Evolutionary conservation across 164 flowering plant genomes (phyloP), one percentile per base, ranked within the genome.

Genomic region (Sedum album): DNA sequence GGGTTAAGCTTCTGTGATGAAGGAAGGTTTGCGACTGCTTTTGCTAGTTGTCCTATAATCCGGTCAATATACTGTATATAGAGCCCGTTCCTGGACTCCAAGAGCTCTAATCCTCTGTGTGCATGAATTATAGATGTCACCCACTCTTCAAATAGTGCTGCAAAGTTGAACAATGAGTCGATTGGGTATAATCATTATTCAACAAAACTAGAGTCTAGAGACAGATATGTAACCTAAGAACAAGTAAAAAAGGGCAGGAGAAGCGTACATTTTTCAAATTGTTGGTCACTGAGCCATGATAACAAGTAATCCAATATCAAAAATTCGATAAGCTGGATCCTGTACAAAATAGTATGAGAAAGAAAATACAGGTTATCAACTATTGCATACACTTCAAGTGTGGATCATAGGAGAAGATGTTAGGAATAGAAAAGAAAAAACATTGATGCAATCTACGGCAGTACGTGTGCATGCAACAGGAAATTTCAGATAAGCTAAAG

Each of bases 271-370:
- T 53, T 71, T 60, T 89, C 89, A 70, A 89, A 85, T 60, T 67
- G 77, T 76, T 80, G 83, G 66, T 69, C 65, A 18, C 38, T 78
- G 62, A 86, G 75, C 97, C 97, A 94, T 20, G 78, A 60, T 39
- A 73, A 68, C 17, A 82, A 73, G 80, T 87, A 74, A 63, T 91
- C 97, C 66, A 90, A 77, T 65, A 89, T 70, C 78, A 94, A 51
- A 71, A 84, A 85, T 76, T 94, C 98, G 48, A 81, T 71, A 74
- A 91, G 96, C 79, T 91, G 96, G 65, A 94, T 87, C 90, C 98
- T 93, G 90, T 66, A 68, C 30, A 65, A 41, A 21, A 36, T n/a
- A 41, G 26, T 35, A 21, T 33, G n/a, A 65, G 42, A 35, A 23
- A 65, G 39, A 65, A 36, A 15, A 65, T 46, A 21, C 30, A 33